Evolutionary conservation across 2,329 filamentous ascomycete species (phyloP).

Genomic region (Colletotrichum theobromicola): DNA sequence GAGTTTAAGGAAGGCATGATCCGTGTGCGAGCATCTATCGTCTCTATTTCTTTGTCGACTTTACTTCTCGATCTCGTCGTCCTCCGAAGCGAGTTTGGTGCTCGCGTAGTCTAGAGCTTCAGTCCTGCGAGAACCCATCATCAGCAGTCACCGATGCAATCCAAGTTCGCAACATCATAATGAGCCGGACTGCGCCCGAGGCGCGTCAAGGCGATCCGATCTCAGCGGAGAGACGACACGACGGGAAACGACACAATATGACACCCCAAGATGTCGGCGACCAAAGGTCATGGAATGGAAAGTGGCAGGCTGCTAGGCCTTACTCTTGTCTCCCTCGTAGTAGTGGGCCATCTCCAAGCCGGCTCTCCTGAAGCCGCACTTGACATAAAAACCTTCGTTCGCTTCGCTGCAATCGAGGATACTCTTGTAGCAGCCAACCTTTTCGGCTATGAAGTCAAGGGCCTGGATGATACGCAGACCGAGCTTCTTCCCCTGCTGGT

Average conservation of each 20-base stretch:
- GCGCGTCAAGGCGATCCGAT: neutral
- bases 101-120: constrained; percentile 1
- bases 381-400: constrained; percentile 97
- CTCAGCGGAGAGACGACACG: neutral
- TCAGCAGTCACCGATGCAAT: constrained; percentile 10
- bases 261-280: neutral
- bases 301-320: constrained; percentile 32
- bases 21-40: neutral
- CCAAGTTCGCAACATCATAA: neutral
- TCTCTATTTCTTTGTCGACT: neutral
- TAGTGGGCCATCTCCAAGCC: constrained; percentile 98
- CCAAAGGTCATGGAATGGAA: neutral
- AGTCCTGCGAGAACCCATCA: neutral
- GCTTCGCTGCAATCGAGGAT: constrained; percentile 96
- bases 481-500: constrained; percentile 97
- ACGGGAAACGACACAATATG: neutral
- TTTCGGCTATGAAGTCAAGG: constrained; percentile 84
- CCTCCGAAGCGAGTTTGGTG: neutral
- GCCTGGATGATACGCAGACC: constrained; percentile 93
- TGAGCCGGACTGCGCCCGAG: neutral
- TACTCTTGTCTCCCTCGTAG: constrained; percentile 68
- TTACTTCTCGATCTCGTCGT: neutral
- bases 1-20: neutral
- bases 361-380: constrained; percentile 92
- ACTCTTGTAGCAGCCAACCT: constrained; percentile 94